Evolutionary conservation across 768 basidiomycete genomes (phyloP).

Genomic region (Roridomyces roridus): DNA sequence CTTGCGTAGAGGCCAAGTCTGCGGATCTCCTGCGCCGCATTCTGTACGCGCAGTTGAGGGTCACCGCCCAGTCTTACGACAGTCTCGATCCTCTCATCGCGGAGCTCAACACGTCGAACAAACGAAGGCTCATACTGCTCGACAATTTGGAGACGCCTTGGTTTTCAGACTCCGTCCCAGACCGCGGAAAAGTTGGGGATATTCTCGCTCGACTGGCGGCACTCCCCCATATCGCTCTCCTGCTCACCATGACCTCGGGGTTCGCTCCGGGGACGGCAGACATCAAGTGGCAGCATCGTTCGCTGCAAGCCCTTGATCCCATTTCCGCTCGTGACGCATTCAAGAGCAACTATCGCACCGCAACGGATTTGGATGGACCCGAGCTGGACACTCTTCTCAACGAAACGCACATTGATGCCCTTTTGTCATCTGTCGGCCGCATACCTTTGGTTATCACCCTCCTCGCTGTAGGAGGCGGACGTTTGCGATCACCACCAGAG

Average conservation of each 20-base stretch:
- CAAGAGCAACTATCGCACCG: conserved; percentile 23
- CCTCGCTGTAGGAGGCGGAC: conserved; percentile 33
- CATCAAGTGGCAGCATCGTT: conserved; percentile 29
- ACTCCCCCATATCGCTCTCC: conserved; percentile 34
- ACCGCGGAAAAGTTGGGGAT: conserved; percentile 28
- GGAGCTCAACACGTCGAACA: conserved; percentile 28
- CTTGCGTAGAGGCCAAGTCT: conserved; percentile 37
- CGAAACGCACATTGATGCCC: neutral
- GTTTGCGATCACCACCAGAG: neutral
- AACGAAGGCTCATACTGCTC: conserved; percentile 38
- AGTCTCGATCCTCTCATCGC: conserved; percentile 24
- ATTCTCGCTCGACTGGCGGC: conserved; percentile 30
- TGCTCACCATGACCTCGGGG: conserved; percentile 41
- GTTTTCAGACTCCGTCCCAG: conserved; percentile 25
- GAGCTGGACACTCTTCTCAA: neutral
- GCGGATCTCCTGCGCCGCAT: conserved; percentile 31
- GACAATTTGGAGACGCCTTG: conserved; percentile 50
- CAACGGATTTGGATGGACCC: conserved; percentile 21
- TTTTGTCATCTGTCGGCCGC: conserved; percentile 30
- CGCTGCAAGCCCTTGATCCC: conserved; percentile 22
- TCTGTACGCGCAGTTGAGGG: conserved; percentile 27
- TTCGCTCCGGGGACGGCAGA: conserved; percentile 28
- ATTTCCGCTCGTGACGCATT: conserved; percentile 29
- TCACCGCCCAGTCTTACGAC: conserved; percentile 29
- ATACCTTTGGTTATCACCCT: conserved; percentile 41